These are phyloP conservation scores for Hippophae tibetana DNA, from an alignment of 306 rosid species.

Conservation along the genomic window DNA sequence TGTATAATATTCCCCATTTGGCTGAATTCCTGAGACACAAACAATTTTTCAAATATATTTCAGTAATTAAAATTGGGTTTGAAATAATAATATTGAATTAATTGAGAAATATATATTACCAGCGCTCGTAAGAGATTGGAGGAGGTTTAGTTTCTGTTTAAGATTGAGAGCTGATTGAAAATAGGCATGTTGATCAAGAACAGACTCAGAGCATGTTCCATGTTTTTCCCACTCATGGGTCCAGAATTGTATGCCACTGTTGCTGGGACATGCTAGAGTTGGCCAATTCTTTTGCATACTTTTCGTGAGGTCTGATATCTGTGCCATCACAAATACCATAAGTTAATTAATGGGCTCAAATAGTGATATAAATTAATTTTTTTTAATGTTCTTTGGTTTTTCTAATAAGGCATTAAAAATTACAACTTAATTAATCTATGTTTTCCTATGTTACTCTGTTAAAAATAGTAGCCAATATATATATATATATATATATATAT, in stretches of 20 bases:
- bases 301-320: slow-evolving; percentile 28
- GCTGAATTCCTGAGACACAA: slow-evolving; percentile 27
- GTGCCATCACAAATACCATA: background rate
- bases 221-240: slow-evolving; percentile 72
- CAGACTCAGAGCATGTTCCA: slow-evolving; percentile 70
- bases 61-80: background rate
- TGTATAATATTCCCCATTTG: slow-evolving; percentile 32
- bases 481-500: too few species aligned
- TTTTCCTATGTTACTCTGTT: too few species aligned
- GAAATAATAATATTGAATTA: too few species aligned
- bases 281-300: slow-evolving; percentile 51
- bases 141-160: slow-evolving; percentile 35
- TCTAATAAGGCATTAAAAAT: too few species aligned
- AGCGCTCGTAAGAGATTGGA: slow-evolving; percentile 39
- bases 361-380: too few species aligned
- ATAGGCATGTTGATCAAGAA: slow-evolving; percentile 52
- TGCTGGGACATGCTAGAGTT: slow-evolving; percentile 65
- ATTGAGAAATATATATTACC: slow-evolving; percentile 19
- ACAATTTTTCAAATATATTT: background rate
- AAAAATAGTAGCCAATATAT: too few species aligned
- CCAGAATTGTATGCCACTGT: slow-evolving; percentile 48
- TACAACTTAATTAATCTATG: too few species aligned
- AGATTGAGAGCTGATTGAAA: slow-evolving; percentile 46
- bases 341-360: background rate
- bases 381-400: too few species aligned